phyloP scores from a whole-genome alignment of 108 stramenopile genomes.

The Mediolabrus comicus region DNA sequence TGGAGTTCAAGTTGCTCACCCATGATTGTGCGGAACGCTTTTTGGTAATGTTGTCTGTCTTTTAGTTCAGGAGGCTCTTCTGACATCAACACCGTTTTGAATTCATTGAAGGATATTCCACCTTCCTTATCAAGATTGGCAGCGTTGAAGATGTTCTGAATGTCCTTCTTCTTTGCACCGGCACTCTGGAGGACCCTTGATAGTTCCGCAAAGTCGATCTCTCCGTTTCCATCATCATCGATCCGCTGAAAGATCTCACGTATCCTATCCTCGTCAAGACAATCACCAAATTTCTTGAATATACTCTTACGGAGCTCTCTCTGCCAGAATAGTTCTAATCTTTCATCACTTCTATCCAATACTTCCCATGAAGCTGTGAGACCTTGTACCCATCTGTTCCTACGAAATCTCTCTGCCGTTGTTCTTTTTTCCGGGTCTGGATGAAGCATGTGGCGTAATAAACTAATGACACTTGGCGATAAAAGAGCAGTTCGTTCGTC shows the following conservation, averaged over 20 bases:
- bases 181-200: background rate
- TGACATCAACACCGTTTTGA: background rate
- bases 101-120: constrained; percentile 18
- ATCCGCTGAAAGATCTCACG: constrained; percentile 11
- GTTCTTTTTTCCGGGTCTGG: constrained; percentile 22
- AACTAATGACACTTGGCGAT: constrained; percentile 4
- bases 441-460: constrained; percentile 15
- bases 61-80: background rate
- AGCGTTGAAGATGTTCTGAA: constrained; percentile 6
- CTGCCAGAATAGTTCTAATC: constrained; percentile 24
- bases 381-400: constrained; percentile 25
- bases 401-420: constrained; percentile 8
- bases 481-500: constrained; percentile 12
- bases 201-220: constrained; percentile 9
- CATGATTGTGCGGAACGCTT: constrained; percentile 11
- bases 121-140: constrained; percentile 4
- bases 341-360: constrained; percentile 6
- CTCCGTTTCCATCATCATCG: constrained; percentile 11
- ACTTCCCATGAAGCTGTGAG: constrained; percentile 8
- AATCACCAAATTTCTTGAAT: constrained; percentile 17
- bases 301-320: constrained; percentile 19
- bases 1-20: background rate
- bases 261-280: background rate
- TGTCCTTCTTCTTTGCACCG: constrained; percentile 8
- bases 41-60: constrained; percentile 11